Evolutionary conservation across 148 eudicot species (phyloP), one percentile per base, ranked within the genome.

Genomic region (Simmondsia chinensis): DNA sequence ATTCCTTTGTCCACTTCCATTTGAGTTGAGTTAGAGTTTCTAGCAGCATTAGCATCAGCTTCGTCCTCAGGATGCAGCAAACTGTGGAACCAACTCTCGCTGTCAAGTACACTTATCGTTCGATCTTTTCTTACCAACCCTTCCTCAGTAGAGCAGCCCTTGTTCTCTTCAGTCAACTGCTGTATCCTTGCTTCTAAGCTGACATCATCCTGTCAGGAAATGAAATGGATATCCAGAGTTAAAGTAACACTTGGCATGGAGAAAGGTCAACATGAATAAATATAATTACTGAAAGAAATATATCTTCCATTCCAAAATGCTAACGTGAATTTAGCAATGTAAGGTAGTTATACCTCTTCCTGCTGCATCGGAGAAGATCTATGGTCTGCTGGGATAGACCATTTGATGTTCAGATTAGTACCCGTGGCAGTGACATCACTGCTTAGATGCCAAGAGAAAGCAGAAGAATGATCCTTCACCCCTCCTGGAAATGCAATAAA

Each of bases 291-390:
- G 2, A 13, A 28, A 21, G 13, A 43, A 27, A 35, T 21, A 46
- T 25, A 26, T 31, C 38, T 28, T 64, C 42, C 31, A 18, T 20
- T 15, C 7, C 9, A 31, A 23, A 39, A 34, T 19, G 45, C 18
- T 5, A 54, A 29, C 20, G 14, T 24, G 14, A 14, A 22, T 7
- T 10, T 25, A 39, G 14, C 35, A 39, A n/a, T n/a, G 17, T 21
- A 8, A 50, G 18, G 43, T n/a, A 52, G 54, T n/a, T 26, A 9
- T 82, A 86, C 95, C 86, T 72, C 64, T 49, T 55, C 58, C 27
- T 52, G 26, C 33, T 41, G 73, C 61, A 50, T 40, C 57, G 48
- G 47, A 11, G 48, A 34, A 30, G 54, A 20, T 38, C 48, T 37
- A 39, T 14, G 70, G 54, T 24, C 67, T 51, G 38, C 50, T 21